Conservation (phyloP, 331 rosid species). For the Erythrophleum ivorense region DNA sequence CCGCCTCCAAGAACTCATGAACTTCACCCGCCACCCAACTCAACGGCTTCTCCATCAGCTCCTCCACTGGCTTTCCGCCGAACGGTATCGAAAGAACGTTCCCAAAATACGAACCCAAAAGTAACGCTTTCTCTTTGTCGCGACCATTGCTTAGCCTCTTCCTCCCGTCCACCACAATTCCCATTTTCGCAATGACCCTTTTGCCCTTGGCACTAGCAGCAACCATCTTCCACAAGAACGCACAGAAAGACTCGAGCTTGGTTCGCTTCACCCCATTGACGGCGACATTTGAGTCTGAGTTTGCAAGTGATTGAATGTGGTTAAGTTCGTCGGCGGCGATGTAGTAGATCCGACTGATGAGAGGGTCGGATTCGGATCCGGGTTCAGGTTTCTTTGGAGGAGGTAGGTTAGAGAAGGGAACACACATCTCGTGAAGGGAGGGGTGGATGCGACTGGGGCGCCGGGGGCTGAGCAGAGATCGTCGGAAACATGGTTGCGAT, state of each 20-base stretch:
- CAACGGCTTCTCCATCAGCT: conserved; percentile 49
- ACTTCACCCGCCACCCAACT: conserved; percentile 53
- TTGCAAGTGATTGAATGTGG: conserved; percentile 54
- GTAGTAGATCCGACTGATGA: conserved; percentile 65
- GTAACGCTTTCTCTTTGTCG: conserved; percentile 21
- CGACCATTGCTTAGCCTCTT: not conserved
- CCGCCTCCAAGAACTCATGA: conserved; percentile 48
- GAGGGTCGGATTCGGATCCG: not conserved
- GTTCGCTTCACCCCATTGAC: conserved; percentile 33
- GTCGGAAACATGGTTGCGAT: conserved; percentile 48
- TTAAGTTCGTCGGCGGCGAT: conserved; percentile 44
- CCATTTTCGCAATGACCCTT: not conserved
- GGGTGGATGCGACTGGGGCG: conserved; percentile 49
- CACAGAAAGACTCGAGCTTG: not conserved
- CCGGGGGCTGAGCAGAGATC: conserved; percentile 67
- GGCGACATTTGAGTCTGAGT: conserved; percentile 17
- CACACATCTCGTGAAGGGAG: conserved; percentile 58
- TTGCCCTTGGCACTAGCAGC: no score
- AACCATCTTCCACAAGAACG: no score
- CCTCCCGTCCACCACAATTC: conserved; percentile 46
- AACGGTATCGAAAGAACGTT: conserved; percentile 67
- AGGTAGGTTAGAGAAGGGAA: conserved; percentile 48
- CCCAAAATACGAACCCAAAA: conserved; percentile 58
- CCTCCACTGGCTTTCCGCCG: conserved; percentile 37
- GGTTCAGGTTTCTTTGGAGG: conserved; percentile 33